Conservation (phyloP, 352 stramenopile species). For the Phytophthora ohioensis region DNA sequence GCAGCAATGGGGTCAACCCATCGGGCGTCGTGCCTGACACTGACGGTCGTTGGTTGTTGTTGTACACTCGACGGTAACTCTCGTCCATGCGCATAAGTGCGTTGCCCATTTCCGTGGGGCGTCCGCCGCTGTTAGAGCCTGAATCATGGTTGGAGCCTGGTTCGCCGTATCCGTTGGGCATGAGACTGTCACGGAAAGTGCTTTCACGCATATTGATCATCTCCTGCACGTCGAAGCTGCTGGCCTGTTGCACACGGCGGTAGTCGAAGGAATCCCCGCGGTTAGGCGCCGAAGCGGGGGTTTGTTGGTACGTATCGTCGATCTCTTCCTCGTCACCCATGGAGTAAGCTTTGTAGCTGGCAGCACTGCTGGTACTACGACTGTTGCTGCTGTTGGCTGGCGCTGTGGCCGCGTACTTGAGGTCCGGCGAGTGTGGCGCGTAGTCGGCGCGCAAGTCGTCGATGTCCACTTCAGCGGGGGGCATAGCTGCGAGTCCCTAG, state of each 20-base stretch:
- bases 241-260: constrained; percentile 41
- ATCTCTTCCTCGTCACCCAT: constrained; percentile 43
- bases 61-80: constrained; percentile 56
- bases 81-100: constrained; percentile 82
- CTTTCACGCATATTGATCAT: constrained; percentile 64
- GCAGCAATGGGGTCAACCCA: constrained; percentile 74
- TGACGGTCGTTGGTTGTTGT: constrained; percentile 32
- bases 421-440: constrained; percentile 5
- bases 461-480: constrained; percentile 51
- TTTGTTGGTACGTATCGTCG: constrained; percentile 25
- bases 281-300: constrained; percentile 3
- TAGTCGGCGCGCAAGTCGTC: constrained; percentile 41
- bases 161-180: constrained; percentile 30
- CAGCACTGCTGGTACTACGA: constrained; percentile 34
- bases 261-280: constrained; percentile 34
- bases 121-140: constrained; percentile 29
- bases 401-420: constrained; percentile 27
- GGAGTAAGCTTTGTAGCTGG: constrained; percentile 40
- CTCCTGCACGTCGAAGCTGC: constrained; percentile 73
- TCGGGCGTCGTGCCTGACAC: constrained; percentile 39
- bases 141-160: constrained; percentile 28
- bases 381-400: constrained; percentile 31
- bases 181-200: constrained; percentile 64
- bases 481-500: constrained; percentile 27
- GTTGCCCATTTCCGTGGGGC: constrained; percentile 71